Evolutionary conservation across 176 grass and related monocot species (phyloP), one percentile per base, ranked within the genome.

Genomic region (Eragrostis nindensis): DNA sequence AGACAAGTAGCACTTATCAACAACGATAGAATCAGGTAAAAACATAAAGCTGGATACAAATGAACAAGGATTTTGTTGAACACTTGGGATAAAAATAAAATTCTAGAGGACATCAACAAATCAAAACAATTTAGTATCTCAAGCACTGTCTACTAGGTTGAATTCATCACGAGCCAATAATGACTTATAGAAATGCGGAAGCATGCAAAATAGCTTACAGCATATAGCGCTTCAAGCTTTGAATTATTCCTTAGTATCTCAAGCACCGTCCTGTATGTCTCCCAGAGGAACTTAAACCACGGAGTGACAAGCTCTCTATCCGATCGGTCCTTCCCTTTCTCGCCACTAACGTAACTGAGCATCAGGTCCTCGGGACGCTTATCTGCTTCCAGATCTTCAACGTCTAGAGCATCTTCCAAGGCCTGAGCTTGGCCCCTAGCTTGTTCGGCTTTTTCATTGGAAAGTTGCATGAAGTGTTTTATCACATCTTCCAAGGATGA

Each of bases 221-320:
- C 96, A 85, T 99, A 99, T 40, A 99, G 25, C 0, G 88, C 82
- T 93, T 99, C 96, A 78, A 99, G 86, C 65, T 99, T 99, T 41
- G 96, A 99, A 81, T 99, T 99, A 68, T 99, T 99, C 59, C 86
- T 86, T 56, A 99, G 62, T 74, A 99, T 99, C 52, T 99, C 96
- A 22, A 99, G 86, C 45, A 99, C 96, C 1, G 92, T 95, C 76
- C 96, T 87, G 69, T 99, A 99, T 29, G 96, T 95, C 52, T 99
- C 96, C 96, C 96, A 99, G 11, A 99, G 85, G 39, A 99, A 99
- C 66, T 99, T 99, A 47, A 99, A 99, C 96, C 96, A 99, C 5
- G 96, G 96, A 15, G 96, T 95, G 15, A 99, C 96, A 66, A 88
- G 27, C 73, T 99, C 96, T 76, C 91, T 99, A 64, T 99, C 96